phyloP scores from a whole-genome alignment of 2,329 filamentous ascomycete species.

The Pseudogymnoascus destructans region DNA sequence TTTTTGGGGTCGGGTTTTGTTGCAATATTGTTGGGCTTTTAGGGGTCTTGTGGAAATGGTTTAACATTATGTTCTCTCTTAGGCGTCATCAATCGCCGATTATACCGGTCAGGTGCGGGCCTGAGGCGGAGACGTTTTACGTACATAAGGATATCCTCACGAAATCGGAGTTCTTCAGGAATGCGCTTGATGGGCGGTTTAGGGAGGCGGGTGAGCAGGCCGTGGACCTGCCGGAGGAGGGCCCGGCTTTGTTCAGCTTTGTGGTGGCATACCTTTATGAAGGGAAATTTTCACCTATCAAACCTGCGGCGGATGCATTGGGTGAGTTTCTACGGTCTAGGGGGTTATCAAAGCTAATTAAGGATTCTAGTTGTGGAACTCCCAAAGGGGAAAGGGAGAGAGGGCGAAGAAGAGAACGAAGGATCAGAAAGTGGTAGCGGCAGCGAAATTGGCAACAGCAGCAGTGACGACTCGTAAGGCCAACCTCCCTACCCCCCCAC shows the following conservation, averaged over 20 bases:
- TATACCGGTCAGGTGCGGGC: constrained; percentile 34
- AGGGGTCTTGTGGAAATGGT: neutral
- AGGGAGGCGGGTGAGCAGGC: constrained; percentile 33
- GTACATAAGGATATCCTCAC: constrained; percentile 36
- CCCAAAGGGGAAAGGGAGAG: constrained; percentile 34
- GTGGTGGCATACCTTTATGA: constrained; percentile 39
- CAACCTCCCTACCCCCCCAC: neutral
- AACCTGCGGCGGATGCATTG: constrained; percentile 31
- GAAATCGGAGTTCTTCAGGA: constrained; percentile 36
- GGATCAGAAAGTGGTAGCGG: constrained; percentile 26
- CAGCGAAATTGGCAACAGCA: neutral
- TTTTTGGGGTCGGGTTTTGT: neutral
- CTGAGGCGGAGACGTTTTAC: constrained; percentile 33
- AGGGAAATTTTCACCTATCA: constrained; percentile 34
- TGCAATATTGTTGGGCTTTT: neutral
- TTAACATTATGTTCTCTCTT: constrained; percentile 13
- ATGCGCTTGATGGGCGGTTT: constrained; percentile 36
- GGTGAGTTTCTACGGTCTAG: constrained; percentile 18
- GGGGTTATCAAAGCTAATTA: neutral
- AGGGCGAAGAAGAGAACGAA: constrained; percentile 23
- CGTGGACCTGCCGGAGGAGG: constrained; percentile 38
- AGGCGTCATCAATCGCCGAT: constrained; percentile 35
- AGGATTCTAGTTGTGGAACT: constrained; percentile 14
- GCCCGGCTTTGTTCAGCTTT: constrained; percentile 39
- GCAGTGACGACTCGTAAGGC: constrained; percentile 28